Base-by-base conservation (phyloP, 23 red algal genomes). In the Agarophyton chilense region DNA sequence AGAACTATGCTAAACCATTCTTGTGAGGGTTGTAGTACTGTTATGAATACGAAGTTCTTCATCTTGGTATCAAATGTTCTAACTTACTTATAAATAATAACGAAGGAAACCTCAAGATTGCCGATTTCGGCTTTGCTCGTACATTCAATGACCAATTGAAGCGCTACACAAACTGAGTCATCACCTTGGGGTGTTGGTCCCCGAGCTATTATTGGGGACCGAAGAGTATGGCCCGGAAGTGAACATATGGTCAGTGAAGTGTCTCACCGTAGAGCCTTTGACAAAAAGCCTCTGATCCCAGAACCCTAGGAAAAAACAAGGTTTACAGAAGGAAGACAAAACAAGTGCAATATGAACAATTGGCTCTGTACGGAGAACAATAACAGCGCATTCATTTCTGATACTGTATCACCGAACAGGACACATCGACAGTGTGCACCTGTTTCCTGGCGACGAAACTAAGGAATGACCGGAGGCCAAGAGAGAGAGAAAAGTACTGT, bases 141-240 rank as follows among this genome's bases (percentile, higher is more conserved):
- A 92, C 86, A 38, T 90, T 64, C 47, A 89, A 83, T 29, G 93
- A 95, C 44, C 64, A 79, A 29, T 49, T 88, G n/a, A 75, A 83
- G 29, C 75, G 77, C 8, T 95, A 95, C 58, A 99, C 97, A 9
- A 99, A 96, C 29, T 68, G 86, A 10, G 97, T 99, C 41, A 92
- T 99, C 26, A 99, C 97, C 28, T 58, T 96, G 56, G 96, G 97
- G 97, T 99, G 96, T 66, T 86, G 97, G 10, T 90, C 93, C 97
- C 97, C 10, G 97, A 99, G 72, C 90, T 99, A 5, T 86, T 99
- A 62, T 78, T 99, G 41, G 97, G 97, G 0, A 88, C 87, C 19
- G 80, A 81, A 19, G 75, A 89, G 19, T 99, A 99, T 72, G 85
- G 90, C 16, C 93, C 91, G 43, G 91, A 91, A 40, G 94, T 99